Conservation (phyloP, 306 rosid species). For the Hylodesmum podocarpum region DNA sequence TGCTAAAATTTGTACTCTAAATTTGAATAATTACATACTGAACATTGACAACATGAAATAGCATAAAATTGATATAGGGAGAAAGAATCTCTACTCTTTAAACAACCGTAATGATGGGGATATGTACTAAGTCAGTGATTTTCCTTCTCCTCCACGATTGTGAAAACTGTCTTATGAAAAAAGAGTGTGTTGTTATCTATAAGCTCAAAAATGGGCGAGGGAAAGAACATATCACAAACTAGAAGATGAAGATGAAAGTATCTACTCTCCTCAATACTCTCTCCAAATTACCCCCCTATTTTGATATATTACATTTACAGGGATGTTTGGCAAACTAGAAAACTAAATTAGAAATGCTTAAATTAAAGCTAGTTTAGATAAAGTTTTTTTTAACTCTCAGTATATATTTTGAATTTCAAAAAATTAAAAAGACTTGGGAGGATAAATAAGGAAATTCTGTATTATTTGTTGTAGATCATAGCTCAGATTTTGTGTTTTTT, state of each 20-base stretch:
- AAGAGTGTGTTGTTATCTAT: neutral
- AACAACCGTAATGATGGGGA: neutral
- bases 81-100: neutral
- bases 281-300: neutral
- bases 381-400: neutral
- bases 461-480: neutral
- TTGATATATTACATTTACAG: neutral
- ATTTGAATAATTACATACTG: neutral
- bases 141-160: neutral
- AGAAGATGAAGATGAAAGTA: neutral
- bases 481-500: neutral
- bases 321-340: neutral
- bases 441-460: neutral
- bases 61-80: neutral
- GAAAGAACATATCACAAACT: neutral
- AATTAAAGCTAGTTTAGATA: neutral
- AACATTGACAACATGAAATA: neutral
- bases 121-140: neutral
- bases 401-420: neutral
- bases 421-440: neutral
- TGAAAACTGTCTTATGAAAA: too few relatives aligned
- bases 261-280: neutral
- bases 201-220: neutral
- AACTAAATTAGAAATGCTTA: neutral
- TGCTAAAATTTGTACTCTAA: neutral